A percentile compares a stretch with the other conserved stretches of the same genome.
phyloP scores from a whole-genome alignment of 2,329 filamentous ascomycete species.

The Aspergillus hiratsukae region DNA sequence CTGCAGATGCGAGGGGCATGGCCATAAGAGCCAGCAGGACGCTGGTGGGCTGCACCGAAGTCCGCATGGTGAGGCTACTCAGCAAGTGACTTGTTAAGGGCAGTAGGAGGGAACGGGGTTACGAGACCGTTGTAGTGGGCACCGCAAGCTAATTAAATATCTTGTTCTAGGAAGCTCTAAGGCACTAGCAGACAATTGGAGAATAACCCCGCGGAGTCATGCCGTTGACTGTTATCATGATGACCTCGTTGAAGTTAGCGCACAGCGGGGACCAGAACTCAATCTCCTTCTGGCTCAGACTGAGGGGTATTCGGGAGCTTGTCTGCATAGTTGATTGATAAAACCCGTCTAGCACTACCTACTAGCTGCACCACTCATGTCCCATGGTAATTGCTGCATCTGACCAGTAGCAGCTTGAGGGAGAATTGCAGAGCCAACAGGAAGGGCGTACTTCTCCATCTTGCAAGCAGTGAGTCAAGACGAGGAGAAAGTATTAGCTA shows the following conservation, averaged over 20 bases:
- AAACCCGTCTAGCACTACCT: too few species aligned
- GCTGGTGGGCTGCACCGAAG: conserved; percentile 18
- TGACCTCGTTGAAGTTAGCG: not conserved
- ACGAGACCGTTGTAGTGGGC: not conserved
- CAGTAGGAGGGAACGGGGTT: not conserved
- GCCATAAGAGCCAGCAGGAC: conserved; percentile 25
- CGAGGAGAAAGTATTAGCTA: not conserved
- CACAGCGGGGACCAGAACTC: not conserved
- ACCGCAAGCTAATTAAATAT: not conserved
- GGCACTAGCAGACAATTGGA: not conserved
- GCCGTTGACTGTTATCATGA: not conserved
- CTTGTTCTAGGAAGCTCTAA: too few species aligned
- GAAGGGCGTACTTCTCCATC: not conserved
- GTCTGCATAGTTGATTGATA: not conserved
- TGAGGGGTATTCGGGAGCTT: not conserved
- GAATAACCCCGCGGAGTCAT: not conserved
- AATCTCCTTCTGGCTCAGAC: not conserved
- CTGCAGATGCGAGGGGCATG: conserved; percentile 36
- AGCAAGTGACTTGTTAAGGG: not conserved
- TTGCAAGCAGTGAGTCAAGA: not conserved
- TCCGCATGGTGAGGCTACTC: conserved; percentile 20
- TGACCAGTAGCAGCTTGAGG: not conserved
- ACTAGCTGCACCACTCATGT: too few species aligned
- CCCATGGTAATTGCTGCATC: not conserved
- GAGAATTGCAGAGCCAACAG: not conserved